Conservation (phyloP, 164 flowering plant species). For the Aristolochia fimbriata region DNA sequence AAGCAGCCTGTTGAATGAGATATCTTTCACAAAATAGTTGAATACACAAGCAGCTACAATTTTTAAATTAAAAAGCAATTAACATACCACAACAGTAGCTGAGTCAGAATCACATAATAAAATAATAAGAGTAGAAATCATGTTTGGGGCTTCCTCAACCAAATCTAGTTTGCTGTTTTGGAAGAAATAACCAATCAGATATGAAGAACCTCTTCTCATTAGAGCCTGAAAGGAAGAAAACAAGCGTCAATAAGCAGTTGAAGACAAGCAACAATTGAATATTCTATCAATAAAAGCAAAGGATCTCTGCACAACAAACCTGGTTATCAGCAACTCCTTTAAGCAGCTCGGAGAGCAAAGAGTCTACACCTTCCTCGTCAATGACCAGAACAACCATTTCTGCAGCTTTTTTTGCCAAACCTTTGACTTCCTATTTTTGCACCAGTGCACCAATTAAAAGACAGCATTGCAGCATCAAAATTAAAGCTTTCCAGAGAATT, state of each 20-base stretch:
- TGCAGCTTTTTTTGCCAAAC: constrained; percentile 82
- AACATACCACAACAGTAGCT: constrained; percentile 61
- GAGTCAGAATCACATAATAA: constrained; percentile 89
- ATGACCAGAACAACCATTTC: constrained; percentile 92
- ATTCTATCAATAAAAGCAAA: background rate
- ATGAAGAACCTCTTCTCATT: constrained; percentile 61
- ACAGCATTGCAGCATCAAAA: background rate
- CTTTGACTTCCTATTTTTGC: constrained; percentile 55
- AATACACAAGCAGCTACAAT: background rate
- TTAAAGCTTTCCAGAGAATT: too few relatives aligned
- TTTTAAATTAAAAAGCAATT: background rate
- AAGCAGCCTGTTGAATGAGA: constrained; percentile 50
- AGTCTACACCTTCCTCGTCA: constrained; percentile 90
- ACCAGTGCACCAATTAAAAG: constrained; percentile 1
- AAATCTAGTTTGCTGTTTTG: constrained; percentile 84
- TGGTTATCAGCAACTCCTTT: constrained; percentile 73
- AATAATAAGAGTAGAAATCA: constrained; percentile 78
- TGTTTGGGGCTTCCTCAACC: constrained; percentile 91
- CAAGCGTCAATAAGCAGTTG: background rate
- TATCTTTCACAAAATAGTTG: constrained; percentile 4
- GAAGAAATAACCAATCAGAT: constrained; percentile 84
- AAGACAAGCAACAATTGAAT: background rate
- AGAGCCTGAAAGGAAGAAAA: constrained; percentile 43
- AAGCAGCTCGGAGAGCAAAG: constrained; percentile 73
- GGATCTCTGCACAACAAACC: constrained; percentile 27